Percentiles rank a stretch among this genome's conserved stretches.
phyloP scores from a whole-genome alignment of 2,329 filamentous ascomycete species.

The Penicillium sp. region DNA sequence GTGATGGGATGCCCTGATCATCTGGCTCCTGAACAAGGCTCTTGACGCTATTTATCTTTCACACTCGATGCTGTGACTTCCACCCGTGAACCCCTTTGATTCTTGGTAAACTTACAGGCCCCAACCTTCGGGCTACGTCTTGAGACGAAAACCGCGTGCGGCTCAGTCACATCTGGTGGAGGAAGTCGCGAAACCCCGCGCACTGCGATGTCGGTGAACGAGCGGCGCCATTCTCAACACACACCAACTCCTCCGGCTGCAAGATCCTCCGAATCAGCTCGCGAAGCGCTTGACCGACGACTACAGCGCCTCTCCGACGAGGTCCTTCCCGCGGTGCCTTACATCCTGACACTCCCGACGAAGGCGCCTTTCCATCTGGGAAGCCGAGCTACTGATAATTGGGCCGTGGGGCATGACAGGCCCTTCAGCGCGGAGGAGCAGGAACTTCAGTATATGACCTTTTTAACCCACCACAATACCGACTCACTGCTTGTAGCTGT shows the following conservation, averaged over 20 bases:
- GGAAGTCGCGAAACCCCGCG: constrained; percentile 17
- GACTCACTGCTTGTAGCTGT: constrained; percentile 54
- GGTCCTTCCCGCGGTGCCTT: constrained; percentile 47
- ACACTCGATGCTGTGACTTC: constrained; percentile 24
- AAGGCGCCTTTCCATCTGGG: constrained; percentile 49
- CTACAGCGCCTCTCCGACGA: constrained; percentile 43
- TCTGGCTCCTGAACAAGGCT: constrained; percentile 15
- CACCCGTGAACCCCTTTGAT: neutral
- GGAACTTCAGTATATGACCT: constrained; percentile 64
- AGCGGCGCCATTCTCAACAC: constrained; percentile 30
- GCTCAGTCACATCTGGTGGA: constrained; percentile 14
- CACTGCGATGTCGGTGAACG: constrained; percentile 46
- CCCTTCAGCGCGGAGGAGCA: constrained; percentile 59
- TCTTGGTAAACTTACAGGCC: neutral
- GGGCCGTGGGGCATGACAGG: constrained; percentile 51
- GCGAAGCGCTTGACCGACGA: constrained; percentile 36
- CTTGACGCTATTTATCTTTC: constrained; percentile 11
- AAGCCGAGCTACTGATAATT: constrained; percentile 46
- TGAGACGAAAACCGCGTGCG: constrained; percentile 6
- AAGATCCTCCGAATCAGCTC: constrained; percentile 25
- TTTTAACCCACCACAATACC: constrained; percentile 58
- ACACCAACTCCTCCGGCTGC: constrained; percentile 25
- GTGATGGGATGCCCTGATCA: constrained; percentile 20
- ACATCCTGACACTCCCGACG: constrained; percentile 49
- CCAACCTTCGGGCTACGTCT: neutral